A percentile compares a stretch with the other conserved stretches of the same genome.
These are phyloP conservation scores for Lasiosphaeris hirsuta DNA, from an alignment of 495 filamentous ascomycete species.

Conservation along the genomic window DNA sequence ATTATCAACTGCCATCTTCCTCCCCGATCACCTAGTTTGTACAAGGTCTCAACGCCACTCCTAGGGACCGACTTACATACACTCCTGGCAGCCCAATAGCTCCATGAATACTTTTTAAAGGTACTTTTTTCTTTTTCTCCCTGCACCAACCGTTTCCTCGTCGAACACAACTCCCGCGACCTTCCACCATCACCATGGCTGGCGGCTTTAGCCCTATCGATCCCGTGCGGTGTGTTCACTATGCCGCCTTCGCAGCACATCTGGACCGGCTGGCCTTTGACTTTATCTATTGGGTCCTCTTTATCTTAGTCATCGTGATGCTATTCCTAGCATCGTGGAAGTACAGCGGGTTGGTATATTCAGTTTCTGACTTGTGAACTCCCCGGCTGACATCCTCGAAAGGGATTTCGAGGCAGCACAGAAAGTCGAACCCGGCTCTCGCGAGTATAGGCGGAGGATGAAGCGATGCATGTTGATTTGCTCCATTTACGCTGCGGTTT, in stretches of 20 bases:
- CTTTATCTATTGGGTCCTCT: conserved; percentile 47
- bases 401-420: conserved; percentile 22
- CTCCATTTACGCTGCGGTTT: conserved; percentile 27
- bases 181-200: conserved; percentile 28
- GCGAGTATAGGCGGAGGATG: conserved; percentile 21
- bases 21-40: neutral
- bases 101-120: too few relatives aligned
- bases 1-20: conserved; percentile 2
- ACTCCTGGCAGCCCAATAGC: too few relatives aligned
- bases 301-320: conserved; percentile 36
- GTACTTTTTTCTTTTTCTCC: too few relatives aligned
- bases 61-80: too few relatives aligned
- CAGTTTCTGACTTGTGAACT: neutral
- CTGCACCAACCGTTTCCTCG: neutral
- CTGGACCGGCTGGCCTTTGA: conserved; percentile 41
- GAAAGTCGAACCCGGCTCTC: conserved; percentile 20
- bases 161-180: neutral
- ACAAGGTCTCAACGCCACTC: neutral
- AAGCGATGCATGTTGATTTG: conserved; percentile 34
- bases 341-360: conserved; percentile 37
- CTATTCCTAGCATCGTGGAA: conserved; percentile 39
- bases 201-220: conserved; percentile 32
- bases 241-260: conserved; percentile 42
- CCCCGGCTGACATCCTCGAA: neutral
- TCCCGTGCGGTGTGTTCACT: conserved; percentile 37